Base-by-base conservation (phyloP, 306 rosid genomes). In the Ormosia emarginata region DNA sequence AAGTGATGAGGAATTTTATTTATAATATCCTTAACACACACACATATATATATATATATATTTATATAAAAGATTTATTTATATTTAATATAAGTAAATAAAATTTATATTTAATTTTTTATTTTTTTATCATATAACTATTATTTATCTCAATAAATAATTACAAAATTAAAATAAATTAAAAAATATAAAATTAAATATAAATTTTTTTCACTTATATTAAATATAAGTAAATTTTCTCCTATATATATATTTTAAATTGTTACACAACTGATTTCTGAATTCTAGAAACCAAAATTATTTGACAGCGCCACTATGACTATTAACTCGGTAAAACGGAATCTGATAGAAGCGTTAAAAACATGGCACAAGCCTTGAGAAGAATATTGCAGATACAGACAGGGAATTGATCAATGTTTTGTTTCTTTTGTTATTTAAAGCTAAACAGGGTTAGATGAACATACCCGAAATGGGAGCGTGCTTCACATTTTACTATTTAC, bases 361-460 rank as follows among this genome's bases (percentile, higher is more conserved):
- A 58, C 78, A 46, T 69, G 82, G 39, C 61, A 77, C 82, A 62
- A 61, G 79, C 41, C 5, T 3, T 49, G 79, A 17, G 67, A 68
- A 8, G 53, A 37, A 59, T 39, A 59, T 59, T 57, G 64, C 64
- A 46, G n/a, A 56, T 67, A 29, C 18, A 47, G 72, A 75, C 73
- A 58, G 7, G 6, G 68, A 70, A 76, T 18, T 61, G 73, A 68
- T 17, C 49, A 69, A 72, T 75, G 78, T 75, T 77, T 82, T 76
- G 73, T 76, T 82, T 61, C 40, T 49, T 77, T 82, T 39, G 74
- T 82, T 82, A 77, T 77, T 69, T 82, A 68, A 58, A 82, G 78
- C 85, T 47, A 82, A 75, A 82, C 85, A 50, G 2, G 46, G 24
- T 68, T 82, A 52, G 47, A 77, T 59, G 50, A 76, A 76, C 17